Base-by-base conservation (phyloP, 805 yeast genomes). In the Saccharomycopsis sp. region DNA sequence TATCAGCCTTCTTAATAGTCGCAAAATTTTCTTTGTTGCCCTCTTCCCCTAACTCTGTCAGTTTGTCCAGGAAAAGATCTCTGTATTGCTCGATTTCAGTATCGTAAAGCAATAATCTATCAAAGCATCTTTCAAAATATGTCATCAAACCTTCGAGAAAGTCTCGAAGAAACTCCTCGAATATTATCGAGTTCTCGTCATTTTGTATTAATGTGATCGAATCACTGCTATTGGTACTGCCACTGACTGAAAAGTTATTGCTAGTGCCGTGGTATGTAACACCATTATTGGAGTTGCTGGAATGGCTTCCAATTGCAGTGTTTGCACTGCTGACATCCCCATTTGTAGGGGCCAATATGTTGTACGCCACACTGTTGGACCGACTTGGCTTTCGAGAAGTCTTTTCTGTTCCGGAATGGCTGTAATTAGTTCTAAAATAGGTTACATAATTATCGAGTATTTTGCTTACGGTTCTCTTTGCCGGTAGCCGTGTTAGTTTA, bases 71-170 rank as follows among this genome's bases (percentile, higher is more conserved):
- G n/a, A 78, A 58, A 22, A 85, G 65, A 38, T 83, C 79, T 56
- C 83, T 73, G 64, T 78, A 87, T 68, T 89, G 96, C 58, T 84
- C 79, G 57, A 92, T 74, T 69, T 89, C 97, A 65, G 81, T 86
- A 59, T 89, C 77, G 72, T 90, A 89, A 2, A 89, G 76, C 29
- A 89, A 70, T 42, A 84, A 75, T 49, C 85, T 77, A 3, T 91
- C 87, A 52, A 93, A 69, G 0, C 87, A 75, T 61, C 84, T 79
- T 66, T 89, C 85, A 70, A 93, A 91, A 68, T 89, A 90, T 22
- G 82, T 68, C 66, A 75, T 77, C 35, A 93, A 67, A 3, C 97
- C 96, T 3, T 75, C 68, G 8, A 86, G 65, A 20, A 87, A 83
- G 67, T 93, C 97, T 23, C 79, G 73, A 34, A 84, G 67, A 35